Percentiles rank a stretch among this genome's conserved stretches.
These are phyloP conservation scores for Capsella rubella DNA, from an alignment of 441 rosid genomes.

Conservation along the genomic window DNA sequence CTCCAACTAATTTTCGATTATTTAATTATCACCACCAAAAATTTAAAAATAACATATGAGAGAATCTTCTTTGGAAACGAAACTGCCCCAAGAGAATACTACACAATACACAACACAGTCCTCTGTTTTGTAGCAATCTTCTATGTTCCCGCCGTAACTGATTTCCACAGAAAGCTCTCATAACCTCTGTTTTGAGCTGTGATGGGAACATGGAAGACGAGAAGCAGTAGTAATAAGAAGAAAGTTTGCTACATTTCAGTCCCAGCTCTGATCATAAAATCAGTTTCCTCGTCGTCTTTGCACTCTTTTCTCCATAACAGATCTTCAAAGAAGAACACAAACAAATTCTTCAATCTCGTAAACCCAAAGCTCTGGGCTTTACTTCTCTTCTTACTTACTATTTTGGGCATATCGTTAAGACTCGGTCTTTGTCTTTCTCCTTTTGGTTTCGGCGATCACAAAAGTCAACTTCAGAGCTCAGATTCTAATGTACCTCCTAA, in stretches of 20 bases:
- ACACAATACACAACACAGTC: not conserved
- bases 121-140: constrained; percentile 20
- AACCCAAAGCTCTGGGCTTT: constrained; percentile 62
- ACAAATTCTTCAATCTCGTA: constrained; percentile 34
- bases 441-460: constrained; percentile 45
- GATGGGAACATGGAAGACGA: constrained; percentile 68
- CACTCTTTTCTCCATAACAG: constrained; percentile 56
- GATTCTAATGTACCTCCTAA: constrained; percentile 30
- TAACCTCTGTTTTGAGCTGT: not conserved
- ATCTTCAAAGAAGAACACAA: constrained; percentile 45
- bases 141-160: constrained; percentile 52
- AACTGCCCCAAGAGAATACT: constrained; percentile 3
- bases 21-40: constrained; percentile 19
- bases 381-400: constrained; percentile 61
- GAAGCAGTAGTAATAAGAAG: constrained; percentile 50
- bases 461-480: constrained; percentile 42
- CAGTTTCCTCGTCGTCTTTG: constrained; percentile 66
- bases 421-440: constrained; percentile 57
- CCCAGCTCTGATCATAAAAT: constrained; percentile 71
- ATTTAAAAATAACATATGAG: constrained; percentile 8
- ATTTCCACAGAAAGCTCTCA: constrained; percentile 2
- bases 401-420: constrained; percentile 56
- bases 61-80: constrained; percentile 33
- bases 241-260: constrained; percentile 67
- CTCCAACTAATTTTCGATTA: constrained; percentile 31